Evolutionary conservation across 1,139 yeast genomes (phyloP).

Genomic region (Kazachstania sp.): DNA sequence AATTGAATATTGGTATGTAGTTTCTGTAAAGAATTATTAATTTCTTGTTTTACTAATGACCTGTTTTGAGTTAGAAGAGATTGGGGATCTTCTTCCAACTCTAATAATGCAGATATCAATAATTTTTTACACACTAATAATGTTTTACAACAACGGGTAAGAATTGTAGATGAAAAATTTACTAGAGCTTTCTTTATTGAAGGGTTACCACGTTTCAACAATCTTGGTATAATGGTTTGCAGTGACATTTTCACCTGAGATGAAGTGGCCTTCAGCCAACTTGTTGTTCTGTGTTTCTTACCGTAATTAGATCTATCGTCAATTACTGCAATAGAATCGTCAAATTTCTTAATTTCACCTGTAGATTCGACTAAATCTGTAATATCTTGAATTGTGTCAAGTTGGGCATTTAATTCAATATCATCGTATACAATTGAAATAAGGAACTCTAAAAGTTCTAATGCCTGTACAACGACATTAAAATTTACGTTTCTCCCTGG

Average conservation of each 20-base stretch:
- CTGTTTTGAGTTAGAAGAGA: neutral
- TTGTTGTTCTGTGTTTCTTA: conserved; percentile 37
- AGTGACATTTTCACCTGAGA: conserved; percentile 41
- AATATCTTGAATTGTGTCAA: neutral
- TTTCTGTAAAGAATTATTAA: neutral
- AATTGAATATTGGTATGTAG: conserved; percentile 11
- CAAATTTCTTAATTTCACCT: neutral
- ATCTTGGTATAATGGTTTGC: conserved; percentile 33
- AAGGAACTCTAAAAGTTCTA: conserved; percentile 32
- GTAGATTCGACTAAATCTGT: neutral
- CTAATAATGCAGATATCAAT: conserved; percentile 11
- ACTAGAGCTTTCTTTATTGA: conserved; percentile 13
- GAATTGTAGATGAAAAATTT: conserved; percentile 30
- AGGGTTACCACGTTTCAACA: conserved; percentile 27
- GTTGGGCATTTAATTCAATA: conserved; percentile 23
- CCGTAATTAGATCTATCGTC: neutral
- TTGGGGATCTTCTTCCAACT: conserved; percentile 8
- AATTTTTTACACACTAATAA: conserved; percentile 14
- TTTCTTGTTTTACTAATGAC: neutral
- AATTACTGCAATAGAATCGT: neutral
- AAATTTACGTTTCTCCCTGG: conserved; percentile 36
- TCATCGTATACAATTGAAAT: conserved; percentile 38
- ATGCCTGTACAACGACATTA: conserved; percentile 32
- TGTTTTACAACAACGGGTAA: conserved; percentile 11
- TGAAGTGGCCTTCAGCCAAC: conserved; percentile 62